Evolutionary conservation across 2,329 filamentous ascomycete species (phyloP).

Genomic region (Diaporthe caulivora): DNA sequence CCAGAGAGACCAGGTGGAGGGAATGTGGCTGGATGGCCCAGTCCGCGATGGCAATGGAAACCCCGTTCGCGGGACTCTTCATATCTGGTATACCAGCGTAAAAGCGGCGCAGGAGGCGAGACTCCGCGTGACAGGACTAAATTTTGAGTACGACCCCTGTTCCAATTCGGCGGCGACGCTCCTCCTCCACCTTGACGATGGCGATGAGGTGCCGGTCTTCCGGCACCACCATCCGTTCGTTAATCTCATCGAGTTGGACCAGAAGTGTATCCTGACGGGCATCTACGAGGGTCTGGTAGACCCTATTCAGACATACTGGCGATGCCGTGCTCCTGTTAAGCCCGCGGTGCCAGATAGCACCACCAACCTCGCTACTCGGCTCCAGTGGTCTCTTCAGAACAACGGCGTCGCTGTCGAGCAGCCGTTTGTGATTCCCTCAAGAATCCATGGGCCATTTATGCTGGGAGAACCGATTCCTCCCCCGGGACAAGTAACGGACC

Average conservation of each 20-base stretch:
- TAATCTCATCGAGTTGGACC: not conserved
- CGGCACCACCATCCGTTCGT: not conserved
- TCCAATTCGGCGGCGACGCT: not conserved
- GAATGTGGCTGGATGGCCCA: constrained; percentile 30
- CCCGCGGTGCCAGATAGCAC: not conserved
- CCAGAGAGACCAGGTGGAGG: constrained; percentile 32
- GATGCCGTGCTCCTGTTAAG: not conserved
- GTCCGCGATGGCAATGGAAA: not conserved
- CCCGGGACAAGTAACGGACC: not conserved
- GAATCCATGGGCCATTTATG: not conserved
- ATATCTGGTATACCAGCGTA: constrained; percentile 34
- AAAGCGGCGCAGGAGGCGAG: not conserved
- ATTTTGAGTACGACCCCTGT: constrained; percentile 35
- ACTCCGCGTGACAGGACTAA: not conserved
- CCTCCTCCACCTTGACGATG: not conserved
- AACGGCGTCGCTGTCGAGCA: not conserved
- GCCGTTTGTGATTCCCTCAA: not conserved
- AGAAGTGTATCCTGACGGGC: not conserved
- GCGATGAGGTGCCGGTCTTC: not conserved
- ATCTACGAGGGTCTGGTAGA: not conserved
- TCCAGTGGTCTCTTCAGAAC: not conserved
- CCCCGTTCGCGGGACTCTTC: not conserved
- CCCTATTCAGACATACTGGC: not conserved
- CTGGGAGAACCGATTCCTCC: fast-evolving
- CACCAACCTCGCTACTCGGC: not conserved